Percentiles rank a stretch among this genome's conserved stretches.
These are phyloP conservation scores for Ramichloridium luteum DNA, from an alignment of 2,329 filamentous ascomycete species.

Conservation along the genomic window DNA sequence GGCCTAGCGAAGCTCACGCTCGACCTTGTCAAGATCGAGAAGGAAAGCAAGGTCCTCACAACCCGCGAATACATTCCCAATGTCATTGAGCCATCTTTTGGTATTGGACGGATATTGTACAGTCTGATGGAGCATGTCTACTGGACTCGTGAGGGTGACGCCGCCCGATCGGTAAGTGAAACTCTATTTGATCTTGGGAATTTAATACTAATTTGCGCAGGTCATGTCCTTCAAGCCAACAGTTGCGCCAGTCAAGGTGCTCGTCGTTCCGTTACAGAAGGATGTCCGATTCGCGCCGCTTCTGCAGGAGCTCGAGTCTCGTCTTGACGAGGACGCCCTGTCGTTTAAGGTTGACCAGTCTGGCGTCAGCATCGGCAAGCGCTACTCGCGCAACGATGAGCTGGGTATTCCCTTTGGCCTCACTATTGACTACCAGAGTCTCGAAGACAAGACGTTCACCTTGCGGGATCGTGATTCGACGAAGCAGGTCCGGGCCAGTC, in stretches of 20 bases:
- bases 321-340: conserved; percentile 63
- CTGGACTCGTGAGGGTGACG: conserved; percentile 78
- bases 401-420: conserved; percentile 87
- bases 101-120: conserved; percentile 90
- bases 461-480: conserved; percentile 84
- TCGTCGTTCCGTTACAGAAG: conserved; percentile 77
- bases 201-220: conserved; percentile 25
- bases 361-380: conserved; percentile 84
- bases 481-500: conserved; percentile 73
- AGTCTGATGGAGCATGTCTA: conserved; percentile 87
- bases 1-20: conserved; percentile 69
- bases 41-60: conserved; percentile 69
- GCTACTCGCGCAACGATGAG: conserved; percentile 90
- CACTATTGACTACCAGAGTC: conserved; percentile 89
- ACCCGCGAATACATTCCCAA: conserved; percentile 87
- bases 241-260: conserved; percentile 87
- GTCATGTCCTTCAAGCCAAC: conserved; percentile 62
- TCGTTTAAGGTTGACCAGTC: conserved; percentile 84
- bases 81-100: conserved; percentile 80
- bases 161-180: conserved; percentile 74
- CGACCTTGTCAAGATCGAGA: conserved; percentile 74
- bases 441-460: conserved; percentile 77
- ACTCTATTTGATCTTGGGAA: not conserved
- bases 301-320: conserved; percentile 58
- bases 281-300: conserved; percentile 72